phyloP scores from a whole-genome alignment of 306 rosid species.

The Glycine tomentella region DNA sequence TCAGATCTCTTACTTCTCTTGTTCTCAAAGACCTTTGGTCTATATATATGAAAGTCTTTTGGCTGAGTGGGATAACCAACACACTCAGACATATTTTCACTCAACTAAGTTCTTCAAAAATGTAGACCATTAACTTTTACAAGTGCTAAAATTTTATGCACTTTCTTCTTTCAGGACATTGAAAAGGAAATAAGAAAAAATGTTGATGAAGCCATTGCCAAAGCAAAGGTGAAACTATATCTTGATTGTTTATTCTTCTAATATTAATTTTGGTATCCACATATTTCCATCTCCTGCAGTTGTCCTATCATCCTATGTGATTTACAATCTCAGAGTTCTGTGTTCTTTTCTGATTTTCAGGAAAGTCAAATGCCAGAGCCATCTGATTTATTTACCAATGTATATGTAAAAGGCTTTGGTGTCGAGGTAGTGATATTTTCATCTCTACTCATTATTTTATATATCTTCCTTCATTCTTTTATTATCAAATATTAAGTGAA shows the following conservation, averaged over 20 bases:
- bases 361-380: slow-evolving; percentile 82
- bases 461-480: not conserved
- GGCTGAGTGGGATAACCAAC: no score
- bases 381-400: slow-evolving; percentile 66
- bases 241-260: slow-evolving; percentile 22
- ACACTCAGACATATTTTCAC: no score
- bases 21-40: no score
- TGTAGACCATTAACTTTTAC: no score
- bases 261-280: not conserved
- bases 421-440: slow-evolving; percentile 63
- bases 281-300: slow-evolving; percentile 17
- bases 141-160: slow-evolving; percentile 13
- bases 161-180: slow-evolving; percentile 59
- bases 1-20: no score
- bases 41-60: no score
- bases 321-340: slow-evolving; percentile 26
- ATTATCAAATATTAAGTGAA: not conserved
- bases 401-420: slow-evolving; percentile 71
- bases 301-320: not conserved
- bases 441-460: not conserved
- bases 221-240: slow-evolving; percentile 76
- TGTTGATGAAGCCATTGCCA: slow-evolving; percentile 83
- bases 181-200: slow-evolving; percentile 79
- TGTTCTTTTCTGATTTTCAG: slow-evolving; percentile 58
- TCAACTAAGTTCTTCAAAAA: no score